Base-by-base conservation (phyloP, 225 moss, liverwort and hornwort genomes). In the Polytrichum commune region DNA sequence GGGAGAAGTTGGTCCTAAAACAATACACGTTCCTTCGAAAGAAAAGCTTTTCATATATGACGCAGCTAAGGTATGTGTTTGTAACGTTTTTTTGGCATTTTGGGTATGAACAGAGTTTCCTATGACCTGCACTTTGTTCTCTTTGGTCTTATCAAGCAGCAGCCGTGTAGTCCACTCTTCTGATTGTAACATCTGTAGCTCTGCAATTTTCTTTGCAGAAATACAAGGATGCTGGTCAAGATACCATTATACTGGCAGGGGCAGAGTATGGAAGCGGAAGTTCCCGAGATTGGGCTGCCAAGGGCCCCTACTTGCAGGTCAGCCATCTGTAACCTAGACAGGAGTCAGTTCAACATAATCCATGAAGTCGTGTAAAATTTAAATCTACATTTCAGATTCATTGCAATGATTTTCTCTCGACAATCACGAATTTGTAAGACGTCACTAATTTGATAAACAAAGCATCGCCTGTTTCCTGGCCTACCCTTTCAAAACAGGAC, bases 281-380 rank as follows among this genome's bases (percentile, higher is more conserved):
- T 83, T 96, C 96, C 56, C 89, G 96, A 75, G 96, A 93, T 88
- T 96, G 93, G 96, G 93, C 96, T 80, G 93, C 93, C 0, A 96
- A 96, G 65, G 93, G 92, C 62, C 93, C 93, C 35, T 88, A 93
- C 63, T 69, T 93, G 78, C 87, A 85, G 92, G 92, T 86, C 55
- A 53, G 54, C 65, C 57, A 63, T 58, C 8, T 58, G 24, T 58
- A 9, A 58, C 58, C 58, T 6, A 58, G 22, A 58, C 58, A 20
- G 58, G 58, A 24, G 9, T 46, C 46, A 46, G 46, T 46, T 13
- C 16, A 46, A 46, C 16, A 46, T 46, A 13, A 46, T 9, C 46
- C 46, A 46, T 46, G 46, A 46, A 46, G 46, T 46, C 3, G 13
- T 16, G 46, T 46, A 16, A 46, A 13, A 46, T 13, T 46, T 46